A percentile compares a stretch with the other conserved stretches of the same genome.
Evolutionary conservation across 2,329 filamentous ascomycete genomes (phyloP).

Genomic region (Blumeriella jaapii): DNA sequence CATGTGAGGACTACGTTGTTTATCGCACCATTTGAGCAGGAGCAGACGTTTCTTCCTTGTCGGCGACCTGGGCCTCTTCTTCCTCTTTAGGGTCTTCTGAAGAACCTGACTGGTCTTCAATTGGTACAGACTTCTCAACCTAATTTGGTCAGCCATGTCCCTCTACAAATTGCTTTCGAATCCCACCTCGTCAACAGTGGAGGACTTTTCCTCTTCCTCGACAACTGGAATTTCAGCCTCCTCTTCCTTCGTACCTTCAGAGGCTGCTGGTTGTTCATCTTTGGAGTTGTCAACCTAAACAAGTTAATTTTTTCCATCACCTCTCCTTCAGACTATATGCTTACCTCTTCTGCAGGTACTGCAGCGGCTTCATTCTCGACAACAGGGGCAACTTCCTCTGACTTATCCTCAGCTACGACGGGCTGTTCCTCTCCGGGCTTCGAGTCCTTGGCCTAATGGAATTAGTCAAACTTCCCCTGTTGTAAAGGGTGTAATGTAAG

Average conservation of each 20-base stretch:
- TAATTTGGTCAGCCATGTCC: no score
- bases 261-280: not conserved
- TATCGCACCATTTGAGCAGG: no score
- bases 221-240: not conserved
- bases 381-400: not conserved
- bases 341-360: not conserved
- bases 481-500: no score
- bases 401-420: not conserved
- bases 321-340: no score
- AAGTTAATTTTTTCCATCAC: no score
- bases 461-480: no score
- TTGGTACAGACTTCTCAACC: no score
- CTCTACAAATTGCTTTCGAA: no score
- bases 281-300: not conserved
- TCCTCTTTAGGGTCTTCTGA: not conserved
- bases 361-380: not conserved
- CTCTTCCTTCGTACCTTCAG: not conserved
- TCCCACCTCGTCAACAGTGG: not conserved
- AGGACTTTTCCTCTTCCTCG: not conserved
- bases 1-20: not conserved
- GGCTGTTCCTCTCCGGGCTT: no score
- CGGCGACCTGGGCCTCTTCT: not conserved
- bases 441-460: no score
- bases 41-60: not conserved
- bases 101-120: no score